Conservation (phyloP, 2,329 filamentous ascomycete species). For the Exophiala viscosa region DNA sequence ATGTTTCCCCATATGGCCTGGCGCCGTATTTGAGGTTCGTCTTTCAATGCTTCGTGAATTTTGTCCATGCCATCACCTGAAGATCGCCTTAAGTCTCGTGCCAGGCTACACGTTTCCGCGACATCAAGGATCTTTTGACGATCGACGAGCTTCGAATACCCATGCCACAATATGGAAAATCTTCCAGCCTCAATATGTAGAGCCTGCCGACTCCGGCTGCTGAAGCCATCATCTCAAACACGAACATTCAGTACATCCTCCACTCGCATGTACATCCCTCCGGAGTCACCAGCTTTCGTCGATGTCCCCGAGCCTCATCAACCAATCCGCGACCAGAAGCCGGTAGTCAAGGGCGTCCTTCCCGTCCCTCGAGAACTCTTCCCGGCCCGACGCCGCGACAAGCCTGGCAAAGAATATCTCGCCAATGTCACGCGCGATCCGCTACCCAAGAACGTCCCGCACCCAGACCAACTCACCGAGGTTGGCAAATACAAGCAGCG, state of each 20-base stretch:
- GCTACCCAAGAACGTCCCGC: conserved; percentile 19
- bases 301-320: conserved; percentile 68
- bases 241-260: conserved; percentile 48
- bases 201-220: conserved; percentile 22
- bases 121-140: no score
- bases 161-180: conserved; percentile 15
- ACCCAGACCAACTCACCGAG: conserved; percentile 36
- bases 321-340: conserved; percentile 29
- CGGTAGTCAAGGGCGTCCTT: conserved; percentile 67
- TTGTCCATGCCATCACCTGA: no score
- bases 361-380: conserved; percentile 83
- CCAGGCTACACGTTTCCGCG: no score
- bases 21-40: no score
- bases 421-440: conserved; percentile 57
- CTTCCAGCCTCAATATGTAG: conserved; percentile 25
- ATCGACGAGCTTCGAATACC: not conserved
- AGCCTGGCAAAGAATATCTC: conserved; percentile 54
- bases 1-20: no score
- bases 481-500: conserved; percentile 60
- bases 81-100: no score
- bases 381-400: conserved; percentile 56
- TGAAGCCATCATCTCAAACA: conserved; percentile 18
- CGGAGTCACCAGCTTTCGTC: conserved; percentile 85
- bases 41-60: no score
- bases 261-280: conserved; percentile 56